These are phyloP conservation scores for Ganoderma boninense DNA, from an alignment of 1,284 basidiomycete genomes.

Conservation along the genomic window DNA sequence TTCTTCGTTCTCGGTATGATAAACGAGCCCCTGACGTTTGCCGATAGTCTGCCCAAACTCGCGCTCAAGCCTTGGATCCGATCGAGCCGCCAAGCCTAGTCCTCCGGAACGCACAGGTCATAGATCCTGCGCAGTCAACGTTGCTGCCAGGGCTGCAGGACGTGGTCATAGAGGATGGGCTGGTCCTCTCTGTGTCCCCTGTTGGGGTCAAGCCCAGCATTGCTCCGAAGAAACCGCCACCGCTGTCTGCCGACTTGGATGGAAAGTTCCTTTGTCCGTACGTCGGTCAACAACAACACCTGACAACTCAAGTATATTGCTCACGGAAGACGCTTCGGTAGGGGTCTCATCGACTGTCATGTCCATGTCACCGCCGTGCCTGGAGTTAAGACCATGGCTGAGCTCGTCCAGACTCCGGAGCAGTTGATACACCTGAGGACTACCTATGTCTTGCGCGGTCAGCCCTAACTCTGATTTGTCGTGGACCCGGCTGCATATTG, in stretches of 20 bases:
- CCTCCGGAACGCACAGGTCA: slow-evolving; percentile 44
- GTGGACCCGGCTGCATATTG: not conserved
- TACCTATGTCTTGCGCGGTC: slow-evolving; percentile 49
- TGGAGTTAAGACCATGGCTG: slow-evolving; percentile 48
- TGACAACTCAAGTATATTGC: not conserved
- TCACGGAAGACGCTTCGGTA: slow-evolving; percentile 11
- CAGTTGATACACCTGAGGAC: slow-evolving; percentile 48
- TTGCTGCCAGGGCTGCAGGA: slow-evolving; percentile 42
- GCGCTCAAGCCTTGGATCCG: slow-evolving; percentile 49
- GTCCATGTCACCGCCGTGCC: slow-evolving; percentile 56
- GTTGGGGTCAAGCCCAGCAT: slow-evolving; percentile 13
- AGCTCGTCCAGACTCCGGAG: slow-evolving; percentile 44
- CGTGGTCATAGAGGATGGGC: slow-evolving; percentile 44
- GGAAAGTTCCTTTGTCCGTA: slow-evolving; percentile 52
- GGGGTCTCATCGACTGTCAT: slow-evolving; percentile 51
- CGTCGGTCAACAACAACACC: slow-evolving; percentile 13
- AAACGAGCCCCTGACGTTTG: not conserved
- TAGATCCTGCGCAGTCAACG: slow-evolving; percentile 42
- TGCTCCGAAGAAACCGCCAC: slow-evolving; percentile 23
- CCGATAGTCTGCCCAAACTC: slow-evolving; percentile 40
- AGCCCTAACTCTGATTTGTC: not conserved
- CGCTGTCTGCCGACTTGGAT: slow-evolving; percentile 41
- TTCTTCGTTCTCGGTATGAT: too few species aligned
- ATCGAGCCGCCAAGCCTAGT: slow-evolving; percentile 35
- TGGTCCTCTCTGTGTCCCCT: slow-evolving; percentile 40